Base-by-base conservation (phyloP, 176 grass and related monocot genomes). In the Avena sativa region DNA sequence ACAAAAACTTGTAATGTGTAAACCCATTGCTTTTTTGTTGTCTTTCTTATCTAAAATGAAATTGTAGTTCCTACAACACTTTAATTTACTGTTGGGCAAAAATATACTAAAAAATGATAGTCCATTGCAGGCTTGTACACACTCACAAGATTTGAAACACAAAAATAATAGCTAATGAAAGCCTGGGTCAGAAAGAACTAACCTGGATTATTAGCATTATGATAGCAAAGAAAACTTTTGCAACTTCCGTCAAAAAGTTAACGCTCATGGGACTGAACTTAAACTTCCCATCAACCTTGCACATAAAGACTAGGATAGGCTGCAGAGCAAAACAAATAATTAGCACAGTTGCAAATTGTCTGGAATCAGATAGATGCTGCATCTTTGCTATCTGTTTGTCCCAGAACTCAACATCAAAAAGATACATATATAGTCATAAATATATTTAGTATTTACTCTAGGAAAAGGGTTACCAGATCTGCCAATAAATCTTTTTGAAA, bases 271-370 rank as follows among this genome's bases (percentile, higher is more conserved):
- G 97, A 84, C 92, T 99, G 92, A 98, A 98, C 75, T 93, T 87
- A 78, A 98, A 96, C 82, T 96, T 98, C 61, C 97, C 97, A 87
- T 98, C 94, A 81, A 98, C 97, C 88, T 98, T 98, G 10, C 88
- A 98, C 97, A 98, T 98, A 85, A 94, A 98, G 30, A 98, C 94
- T 79, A 98, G 87, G 77, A 98, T 96, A 79, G 97, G 96, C 96
- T 98, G 93, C 91, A 95, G 70, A 65, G 70, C 17, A 52, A 69
- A 81, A 28, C 21, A 38, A 63, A 57, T 23, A 60, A 63, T 91
- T 78, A 91, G 71, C 46, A 78, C 4, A 46, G 10, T 63, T 81
- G 0, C 15, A 80, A 30, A 16, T 48, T 9, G 30, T 12, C 3
- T 2, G 52, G 26, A 46, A 62, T 67, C 20, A 87, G 13, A 80